Conservation (phyloP, 2,329 filamentous ascomycete species). For the Xenosphaeropsis pyriputrescens region DNA sequence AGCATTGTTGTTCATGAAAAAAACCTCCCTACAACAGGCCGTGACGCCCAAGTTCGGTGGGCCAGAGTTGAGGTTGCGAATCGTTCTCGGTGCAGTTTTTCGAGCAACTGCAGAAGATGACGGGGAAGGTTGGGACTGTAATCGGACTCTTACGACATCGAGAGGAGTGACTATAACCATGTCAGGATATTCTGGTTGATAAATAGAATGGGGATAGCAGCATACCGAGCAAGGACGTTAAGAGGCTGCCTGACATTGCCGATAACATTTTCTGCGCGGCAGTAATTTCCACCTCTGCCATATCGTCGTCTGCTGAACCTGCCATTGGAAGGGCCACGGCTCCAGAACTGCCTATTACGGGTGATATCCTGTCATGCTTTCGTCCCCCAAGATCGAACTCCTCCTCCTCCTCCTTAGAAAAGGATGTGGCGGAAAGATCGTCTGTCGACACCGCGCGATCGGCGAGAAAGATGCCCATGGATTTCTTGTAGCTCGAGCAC, state of each 20-base stretch:
- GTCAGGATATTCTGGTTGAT: slow-evolving; percentile 1
- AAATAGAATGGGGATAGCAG: slow-evolving; percentile 6
- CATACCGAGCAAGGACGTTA: slow-evolving; percentile 80
- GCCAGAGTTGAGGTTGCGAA: slow-evolving; percentile 49
- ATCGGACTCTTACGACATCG: slow-evolving; percentile 87
- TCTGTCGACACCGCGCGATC: too few relatives aligned
- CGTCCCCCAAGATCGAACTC: slow-evolving; percentile 3
- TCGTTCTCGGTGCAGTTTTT: slow-evolving; percentile 39
- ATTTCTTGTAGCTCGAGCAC: too few relatives aligned
- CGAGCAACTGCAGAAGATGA: slow-evolving; percentile 34
- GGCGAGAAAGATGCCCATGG: too few relatives aligned
- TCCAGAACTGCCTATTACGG: slow-evolving; percentile 2
- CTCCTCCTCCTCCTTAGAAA: background rate
- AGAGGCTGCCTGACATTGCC: slow-evolving; percentile 75
- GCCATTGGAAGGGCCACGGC: background rate
- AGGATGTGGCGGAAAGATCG: background rate
- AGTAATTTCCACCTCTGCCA: slow-evolving; percentile 50
- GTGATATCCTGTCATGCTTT: slow-evolving; percentile 14
- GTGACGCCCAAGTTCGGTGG: slow-evolving; percentile 81
- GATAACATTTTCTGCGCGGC: slow-evolving; percentile 88
- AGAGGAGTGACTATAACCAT: slow-evolving; percentile 65
- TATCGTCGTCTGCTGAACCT: slow-evolving; percentile 12
- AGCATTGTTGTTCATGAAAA: slow-evolving; percentile 80
- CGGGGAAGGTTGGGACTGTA: slow-evolving; percentile 63
- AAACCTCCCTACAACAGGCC: slow-evolving; percentile 90